Evolutionary conservation across 192 early-diverging fungal genomes (phyloP), one percentile per base, ranked within the genome.

Genomic region (Backusella macrospora): DNA sequence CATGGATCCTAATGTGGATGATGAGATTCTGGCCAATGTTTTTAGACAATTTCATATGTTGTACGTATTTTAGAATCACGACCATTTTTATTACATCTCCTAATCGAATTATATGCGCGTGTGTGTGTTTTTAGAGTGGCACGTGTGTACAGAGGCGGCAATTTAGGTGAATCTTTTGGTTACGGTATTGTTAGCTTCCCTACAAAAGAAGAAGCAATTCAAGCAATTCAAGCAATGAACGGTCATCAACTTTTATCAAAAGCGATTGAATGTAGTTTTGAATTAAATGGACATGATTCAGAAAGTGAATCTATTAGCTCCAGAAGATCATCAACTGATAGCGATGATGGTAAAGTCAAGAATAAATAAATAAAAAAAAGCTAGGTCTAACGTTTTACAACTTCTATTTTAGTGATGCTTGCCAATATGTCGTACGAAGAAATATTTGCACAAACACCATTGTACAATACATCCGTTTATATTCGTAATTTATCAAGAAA

Each of bases 151-250:
- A 94, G 93, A 92, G 94, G 95, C 74, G 79, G 84, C 49, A 84
- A 86, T 65, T 88, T 94, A 47, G 91, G 93, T 34, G 93, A 95
- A 80, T 92, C 94, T 48, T 82, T 91, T 42, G 93, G 92, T 6
- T 95, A 91, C 72, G 96, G 95, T 1, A 93, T 96, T 78, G 91
- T 96, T 42, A 88, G 91, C 34, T 97, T 94, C 81, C 86, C 90
- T 78, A 90, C 95, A 55, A 92, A 89, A 62, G 77, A 78, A 67
- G 92, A 96, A 71, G 96, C 96, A 37, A 92, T 96, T 68, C 86
- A 85, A 70, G 95, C 95, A 21, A 92, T 97, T 63, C 70, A 72
- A 48, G 74, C 86, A 38, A 96, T 96, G 96, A 94, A 95, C 78
- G 94, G 94, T 21, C 75, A 95, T 79, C 88, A 86, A 85, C 80